Base-by-base conservation (phyloP, 176 grass and related monocot species). In the Poa pratensis region DNA sequence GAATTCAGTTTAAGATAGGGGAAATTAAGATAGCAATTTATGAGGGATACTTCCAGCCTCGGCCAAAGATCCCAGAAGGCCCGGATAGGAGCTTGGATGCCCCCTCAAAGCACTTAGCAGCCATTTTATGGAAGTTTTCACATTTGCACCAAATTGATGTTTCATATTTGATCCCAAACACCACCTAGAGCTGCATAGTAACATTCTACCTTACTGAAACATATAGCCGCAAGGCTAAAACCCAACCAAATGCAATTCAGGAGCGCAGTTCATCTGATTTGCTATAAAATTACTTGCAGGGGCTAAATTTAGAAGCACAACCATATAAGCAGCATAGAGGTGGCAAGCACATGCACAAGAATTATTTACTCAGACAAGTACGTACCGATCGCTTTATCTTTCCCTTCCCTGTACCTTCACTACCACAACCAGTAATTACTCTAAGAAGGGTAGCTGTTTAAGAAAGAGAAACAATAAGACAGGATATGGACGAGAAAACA, bases 401-500 rank as follows among this genome's bases (percentile, higher is more conserved):
- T 30, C 96, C 96, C 84, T 92, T 95, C 65, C 96, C 91, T 23
- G 89, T 89, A 82, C 87, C 96, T 87, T 92, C 86, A 46, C 75
- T 54, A 75, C 96, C 93, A 82, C 90, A 92, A 37, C 93, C 96
- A 85, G 96, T 99, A 59, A 99, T 96, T 64, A 99, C 96, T 81
- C 88, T 99, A 22, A 99, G 84, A 43, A 82, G 82, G 20, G 84
- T 86, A 24, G 94, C 96, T 84, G 91, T 92, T 94, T 59, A 77
- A 76, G 53, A 19, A 64, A 70, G 7, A 58, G 1, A 58, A 74
- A 46, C 27, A 37, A 28, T 24, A 64, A 39, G 7, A 75, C 7
- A 67, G 1, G 18, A 67, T 78, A 48, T 45, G 26, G 46, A 77
- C 23, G 40, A 75, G 20, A 82, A 78, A 63, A 30, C 57, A 82